A percentile compares a stretch with the other conserved stretches of the same genome.
phyloP scores from a whole-genome alignment of 208 protist species.

The Porcisia deanei region DNA sequence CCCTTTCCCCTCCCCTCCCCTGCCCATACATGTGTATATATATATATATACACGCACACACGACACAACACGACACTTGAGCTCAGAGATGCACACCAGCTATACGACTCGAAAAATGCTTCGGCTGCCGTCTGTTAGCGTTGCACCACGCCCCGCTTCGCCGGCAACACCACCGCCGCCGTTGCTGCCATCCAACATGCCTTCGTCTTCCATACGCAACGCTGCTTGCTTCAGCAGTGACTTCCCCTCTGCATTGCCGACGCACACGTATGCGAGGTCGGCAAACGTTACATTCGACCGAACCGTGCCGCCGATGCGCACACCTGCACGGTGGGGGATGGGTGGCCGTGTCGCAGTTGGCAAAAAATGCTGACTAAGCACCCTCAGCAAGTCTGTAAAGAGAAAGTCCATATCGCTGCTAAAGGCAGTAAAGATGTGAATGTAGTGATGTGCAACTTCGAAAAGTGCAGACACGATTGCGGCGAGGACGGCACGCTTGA shows the following conservation, averaged over 20 bases:
- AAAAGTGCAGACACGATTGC: slow-evolving; percentile 60
- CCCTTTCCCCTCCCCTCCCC: too few relatives aligned
- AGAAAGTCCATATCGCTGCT: slow-evolving; percentile 80
- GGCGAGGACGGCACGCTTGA: slow-evolving; percentile 57
- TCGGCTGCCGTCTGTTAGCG: slow-evolving; percentile 29
- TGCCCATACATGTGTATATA: too few relatives aligned
- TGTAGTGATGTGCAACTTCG: slow-evolving; percentile 48
- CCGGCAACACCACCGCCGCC: not conserved
- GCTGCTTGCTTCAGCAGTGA: slow-evolving; percentile 76
- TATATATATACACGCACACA: not conserved
- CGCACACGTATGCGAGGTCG: slow-evolving; percentile 75
- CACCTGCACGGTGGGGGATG: slow-evolving; percentile 42
- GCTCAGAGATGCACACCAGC: not conserved
- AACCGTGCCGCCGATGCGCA: slow-evolving; percentile 27
- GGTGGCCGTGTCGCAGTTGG: slow-evolving; percentile 40
- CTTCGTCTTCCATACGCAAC: slow-evolving; percentile 67
- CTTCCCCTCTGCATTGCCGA: slow-evolving; percentile 70
- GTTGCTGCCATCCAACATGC: not conserved
- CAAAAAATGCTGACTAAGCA: slow-evolving; percentile 58
- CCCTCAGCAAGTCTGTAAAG: slow-evolving; percentile 59
- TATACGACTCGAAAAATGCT: slow-evolving; percentile 49
- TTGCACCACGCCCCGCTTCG: not conserved
- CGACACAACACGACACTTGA: not conserved
- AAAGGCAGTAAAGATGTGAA: slow-evolving; percentile 72
- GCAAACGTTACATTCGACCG: slow-evolving; percentile 58